A percentile compares a stretch with the other conserved stretches of the same genome.
Conservation (phyloP, 2,329 filamentous ascomycete genomes). For the Pleochaeta shiraiana region DNA sequence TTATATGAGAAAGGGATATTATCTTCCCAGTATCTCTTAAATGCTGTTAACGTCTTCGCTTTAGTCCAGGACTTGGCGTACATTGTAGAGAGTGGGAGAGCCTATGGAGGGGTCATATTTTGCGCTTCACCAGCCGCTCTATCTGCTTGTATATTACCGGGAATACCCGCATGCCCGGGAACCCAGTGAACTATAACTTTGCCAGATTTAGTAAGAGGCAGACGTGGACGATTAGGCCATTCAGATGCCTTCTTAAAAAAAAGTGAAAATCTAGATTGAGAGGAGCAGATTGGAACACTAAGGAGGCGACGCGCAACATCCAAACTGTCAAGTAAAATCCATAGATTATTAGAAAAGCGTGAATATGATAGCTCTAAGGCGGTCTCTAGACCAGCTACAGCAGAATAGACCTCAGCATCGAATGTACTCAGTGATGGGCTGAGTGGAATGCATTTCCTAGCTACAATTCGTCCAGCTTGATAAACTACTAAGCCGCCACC, state of each 20-base stretch:
- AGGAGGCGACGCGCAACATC: neutral
- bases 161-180: neutral
- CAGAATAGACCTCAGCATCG: neutral
- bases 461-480: neutral
- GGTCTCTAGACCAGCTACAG: neutral
- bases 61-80: neutral
- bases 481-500: neutral
- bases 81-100: neutral
- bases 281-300: neutral
- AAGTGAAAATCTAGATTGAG: neutral
- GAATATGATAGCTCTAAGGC: neutral
- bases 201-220: neutral
- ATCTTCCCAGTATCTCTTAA: too few species aligned
- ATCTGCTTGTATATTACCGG: neutral
- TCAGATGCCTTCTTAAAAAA: neutral
- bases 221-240: neutral
- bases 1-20: neutral
- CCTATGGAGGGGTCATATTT: neutral
- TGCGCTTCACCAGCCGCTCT: neutral
- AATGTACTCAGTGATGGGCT: neutral
- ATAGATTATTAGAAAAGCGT: neutral
- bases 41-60: too few species aligned
- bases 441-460: neutral
- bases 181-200: neutral
- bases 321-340: neutral